A percentile compares a stretch with the other conserved stretches of the same genome.
These are phyloP conservation scores for Nelumbo lutea DNA, from an alignment of 164 flowering plant genomes.

Conservation along the genomic window DNA sequence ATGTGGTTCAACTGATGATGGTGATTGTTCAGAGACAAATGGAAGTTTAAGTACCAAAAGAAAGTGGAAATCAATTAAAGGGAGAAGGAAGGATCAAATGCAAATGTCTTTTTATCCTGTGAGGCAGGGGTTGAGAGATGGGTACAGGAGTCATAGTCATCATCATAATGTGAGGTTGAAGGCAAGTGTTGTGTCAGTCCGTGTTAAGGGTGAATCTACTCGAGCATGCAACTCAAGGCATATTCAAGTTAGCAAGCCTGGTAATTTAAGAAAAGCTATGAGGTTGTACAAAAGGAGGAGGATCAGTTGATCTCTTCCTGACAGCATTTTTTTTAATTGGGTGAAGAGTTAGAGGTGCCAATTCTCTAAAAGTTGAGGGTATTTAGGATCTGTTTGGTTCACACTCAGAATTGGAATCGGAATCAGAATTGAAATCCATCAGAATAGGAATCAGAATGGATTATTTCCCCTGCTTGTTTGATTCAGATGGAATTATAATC, in stretches of 20 bases:
- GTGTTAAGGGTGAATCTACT: slow-evolving; percentile 22
- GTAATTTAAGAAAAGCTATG: slow-evolving; percentile 10
- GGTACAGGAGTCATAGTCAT: slow-evolving; percentile 9
- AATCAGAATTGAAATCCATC: no score
- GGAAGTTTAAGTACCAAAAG: slow-evolving; percentile 12
- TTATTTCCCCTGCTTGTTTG: no score
- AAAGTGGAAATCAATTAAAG: slow-evolving; percentile 26
- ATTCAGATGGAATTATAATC: no score
- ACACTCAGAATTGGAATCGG: no score
- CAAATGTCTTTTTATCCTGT: slow-evolving; percentile 24
- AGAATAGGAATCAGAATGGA: no score
- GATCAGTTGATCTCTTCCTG: slow-evolving; percentile 14
- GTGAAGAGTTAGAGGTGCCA: not conserved
- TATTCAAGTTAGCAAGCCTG: slow-evolving; percentile 18
- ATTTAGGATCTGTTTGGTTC: no score
- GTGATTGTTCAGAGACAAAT: slow-evolving; percentile 8
- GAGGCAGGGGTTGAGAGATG: slow-evolving; percentile 10
- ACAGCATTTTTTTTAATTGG: not conserved
- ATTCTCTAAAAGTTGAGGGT: not conserved
- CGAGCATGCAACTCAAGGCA: slow-evolving; percentile 10
- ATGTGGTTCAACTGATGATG: slow-evolving; percentile 29
- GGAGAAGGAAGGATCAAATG: slow-evolving; percentile 24
- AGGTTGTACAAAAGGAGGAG: slow-evolving; percentile 27
- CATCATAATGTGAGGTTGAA: slow-evolving; percentile 20
- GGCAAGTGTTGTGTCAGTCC: slow-evolving; percentile 24